Conservation (phyloP, 1,284 basidiomycete species). For the Polyporus tsugae region DNA sequence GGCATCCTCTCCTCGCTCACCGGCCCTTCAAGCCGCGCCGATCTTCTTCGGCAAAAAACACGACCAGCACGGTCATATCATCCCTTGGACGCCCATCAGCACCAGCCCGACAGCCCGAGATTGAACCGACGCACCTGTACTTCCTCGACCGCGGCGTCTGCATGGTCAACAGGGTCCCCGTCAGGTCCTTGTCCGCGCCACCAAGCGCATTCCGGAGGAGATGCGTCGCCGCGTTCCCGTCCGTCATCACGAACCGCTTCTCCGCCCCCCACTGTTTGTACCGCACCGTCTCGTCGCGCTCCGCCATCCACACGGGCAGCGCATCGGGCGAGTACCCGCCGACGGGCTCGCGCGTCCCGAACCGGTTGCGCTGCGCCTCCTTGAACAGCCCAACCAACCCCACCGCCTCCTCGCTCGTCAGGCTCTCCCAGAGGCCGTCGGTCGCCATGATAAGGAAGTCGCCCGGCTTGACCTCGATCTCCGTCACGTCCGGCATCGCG, state of each 20-base stretch:
- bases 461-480: slow-evolving; percentile 47
- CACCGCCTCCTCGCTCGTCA: slow-evolving; percentile 67
- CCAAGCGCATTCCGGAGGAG: slow-evolving; percentile 68
- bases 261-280: slow-evolving; percentile 49
- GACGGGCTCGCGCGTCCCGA: slow-evolving; percentile 30
- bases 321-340: slow-evolving; percentile 19
- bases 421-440: slow-evolving; percentile 65
- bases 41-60: slow-evolving; percentile 34
- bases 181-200: slow-evolving; percentile 59
- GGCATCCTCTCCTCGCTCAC: not conserved
- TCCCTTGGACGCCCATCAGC: slow-evolving; percentile 28
- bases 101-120: not conserved
- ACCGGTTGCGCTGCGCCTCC: slow-evolving; percentile 32
- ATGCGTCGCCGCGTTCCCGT: slow-evolving; percentile 61
- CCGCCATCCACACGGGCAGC: slow-evolving; percentile 22
- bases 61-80: slow-evolving; percentile 38
- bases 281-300: slow-evolving; percentile 37
- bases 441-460: slow-evolving; percentile 67
- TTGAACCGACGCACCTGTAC: slow-evolving; percentile 44
- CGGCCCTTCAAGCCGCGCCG: slow-evolving; percentile 7
- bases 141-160: slow-evolving; percentile 46
- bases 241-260: slow-evolving; percentile 53
- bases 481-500: slow-evolving; percentile 63
- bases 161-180: slow-evolving; percentile 54
- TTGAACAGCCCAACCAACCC: slow-evolving; percentile 62